Conservation (phyloP, 352 stramenopile genomes). For the Nothophytophthora sp. region DNA sequence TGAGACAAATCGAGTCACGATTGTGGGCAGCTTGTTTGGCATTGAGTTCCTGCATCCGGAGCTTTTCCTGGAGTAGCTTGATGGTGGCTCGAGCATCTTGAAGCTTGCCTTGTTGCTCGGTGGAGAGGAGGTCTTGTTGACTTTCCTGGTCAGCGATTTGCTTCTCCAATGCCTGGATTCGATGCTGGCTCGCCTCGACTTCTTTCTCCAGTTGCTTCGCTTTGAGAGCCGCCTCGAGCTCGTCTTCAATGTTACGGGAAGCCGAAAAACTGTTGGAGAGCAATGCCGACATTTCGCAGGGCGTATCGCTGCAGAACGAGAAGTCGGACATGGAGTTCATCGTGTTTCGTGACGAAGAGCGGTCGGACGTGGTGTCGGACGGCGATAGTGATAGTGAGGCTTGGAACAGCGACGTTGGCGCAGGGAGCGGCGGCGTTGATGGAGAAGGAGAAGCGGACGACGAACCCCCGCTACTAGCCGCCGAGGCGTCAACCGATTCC, state of each 20-base stretch:
- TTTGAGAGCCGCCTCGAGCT: constrained; percentile 56
- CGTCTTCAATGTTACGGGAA: constrained; percentile 52
- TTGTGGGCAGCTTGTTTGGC: constrained; percentile 47
- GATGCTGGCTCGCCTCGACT: constrained; percentile 57
- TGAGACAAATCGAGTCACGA: constrained; percentile 63
- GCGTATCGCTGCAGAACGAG: constrained; percentile 35
- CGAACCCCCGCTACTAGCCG: background rate
- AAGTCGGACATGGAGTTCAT: constrained; percentile 35
- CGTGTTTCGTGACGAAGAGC: constrained; percentile 31
- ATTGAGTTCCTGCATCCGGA: constrained; percentile 57
- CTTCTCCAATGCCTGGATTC: constrained; percentile 57
- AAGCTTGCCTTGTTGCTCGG: constrained; percentile 60
- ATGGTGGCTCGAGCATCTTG: constrained; percentile 61
- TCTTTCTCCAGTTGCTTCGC: constrained; percentile 71
- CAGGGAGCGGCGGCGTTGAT: background rate
- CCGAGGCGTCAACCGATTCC: constrained; percentile 5
- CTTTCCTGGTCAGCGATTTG: constrained; percentile 60
- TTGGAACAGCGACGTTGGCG: constrained; percentile 5
- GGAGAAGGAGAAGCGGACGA: background rate
- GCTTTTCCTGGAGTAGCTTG: constrained; percentile 49
- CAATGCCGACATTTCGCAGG: constrained; percentile 11
- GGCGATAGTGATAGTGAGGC: constrained; percentile 8
- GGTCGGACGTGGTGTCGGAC: constrained; percentile 33
- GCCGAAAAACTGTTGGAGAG: constrained; percentile 14
- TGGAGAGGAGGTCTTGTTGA: constrained; percentile 55